Evolutionary conservation across 306 rosid genomes (phyloP), one percentile per base, ranked within the genome.

Genomic region (Castanospermum australe): DNA sequence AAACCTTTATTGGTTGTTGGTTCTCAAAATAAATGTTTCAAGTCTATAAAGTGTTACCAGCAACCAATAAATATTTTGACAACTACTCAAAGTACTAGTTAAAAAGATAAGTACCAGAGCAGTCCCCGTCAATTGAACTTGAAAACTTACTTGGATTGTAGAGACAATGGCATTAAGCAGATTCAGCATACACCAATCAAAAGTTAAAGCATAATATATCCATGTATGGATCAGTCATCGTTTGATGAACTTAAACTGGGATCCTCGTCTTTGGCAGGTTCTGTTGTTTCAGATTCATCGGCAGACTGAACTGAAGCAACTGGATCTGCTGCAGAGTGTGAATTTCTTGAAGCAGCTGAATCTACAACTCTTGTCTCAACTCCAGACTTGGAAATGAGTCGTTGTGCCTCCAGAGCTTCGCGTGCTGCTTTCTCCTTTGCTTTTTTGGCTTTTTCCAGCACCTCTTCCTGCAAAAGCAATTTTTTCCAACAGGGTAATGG

Each of bases 361-460:
- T 48, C 68, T 14, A 69, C 13, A 30, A 44, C 80, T 10, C 72
- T 77, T 14, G 76, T 51, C 22, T 59, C 5, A 22, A 21, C 32
- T 44, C 21, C 28, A n/a, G 85, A 7, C 64, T 38, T 73, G 5
- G 83, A 9, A 44, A 74, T 1, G 0, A 70, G 70, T n/a, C 85
- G 87, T 85, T 42, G 80, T 38, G 79, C 82, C 67, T 83, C 88
- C 32, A 48, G n/a, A 12, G 91, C 80, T 24, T 89, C 87, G 2
- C 88, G 66, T 18, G 91, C 93, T 15, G 93, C 93, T 83, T 79
- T 87, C 60, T 87, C 93, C 80, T 85, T 87, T 4, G 89, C 89
- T 64, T 32, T 81, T 81, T 85, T 78, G 39, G 89, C 93, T 79
- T 88, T 85, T 68, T 89, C 84, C 73, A 89, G 52, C 33, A 87